Conservation (phyloP, 495 filamentous ascomycete genomes). For the Staphylotrichum tortipilum region DNA sequence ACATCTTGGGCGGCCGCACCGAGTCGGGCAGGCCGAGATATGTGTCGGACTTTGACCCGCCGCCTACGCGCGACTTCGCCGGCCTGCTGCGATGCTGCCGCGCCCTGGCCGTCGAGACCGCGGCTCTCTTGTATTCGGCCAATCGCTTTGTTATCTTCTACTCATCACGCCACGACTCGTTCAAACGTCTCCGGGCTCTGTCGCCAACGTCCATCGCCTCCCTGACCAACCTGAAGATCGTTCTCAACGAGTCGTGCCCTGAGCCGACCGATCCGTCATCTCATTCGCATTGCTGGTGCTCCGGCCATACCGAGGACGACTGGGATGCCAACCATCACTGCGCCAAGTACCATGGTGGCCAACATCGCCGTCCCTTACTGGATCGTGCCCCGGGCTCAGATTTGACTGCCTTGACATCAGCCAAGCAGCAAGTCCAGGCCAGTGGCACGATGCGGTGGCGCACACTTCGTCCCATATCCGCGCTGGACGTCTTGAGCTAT, state of each 20-base stretch:
- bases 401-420: not conserved
- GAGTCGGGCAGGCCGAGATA: not conserved
- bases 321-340: not conserved
- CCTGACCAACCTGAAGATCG: too few relatives aligned
- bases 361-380: not conserved
- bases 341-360: not conserved
- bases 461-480: conserved; percentile 1
- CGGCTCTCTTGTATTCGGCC: conserved; percentile 2
- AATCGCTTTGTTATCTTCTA: not conserved
- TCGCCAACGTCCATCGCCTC: too few relatives aligned
- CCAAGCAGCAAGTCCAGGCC: not conserved
- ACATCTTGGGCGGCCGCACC: not conserved
- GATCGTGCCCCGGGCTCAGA: not conserved
- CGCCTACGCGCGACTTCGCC: not conserved
- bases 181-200: too few relatives aligned
- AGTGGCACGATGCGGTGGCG: not conserved
- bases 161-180: too few relatives aligned
- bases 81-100: conserved; percentile 5
- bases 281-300: not conserved
- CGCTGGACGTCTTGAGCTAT: not conserved
- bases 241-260: too few relatives aligned
- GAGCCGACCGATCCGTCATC: too few relatives aligned
- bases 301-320: not conserved
- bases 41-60: not conserved
- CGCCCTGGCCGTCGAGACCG: not conserved